A percentile compares a stretch with the other conserved stretches of the same genome.
These are phyloP conservation scores for Erythrophleum ivorense DNA, from an alignment of 331 rosid species.

Conservation along the genomic window DNA sequence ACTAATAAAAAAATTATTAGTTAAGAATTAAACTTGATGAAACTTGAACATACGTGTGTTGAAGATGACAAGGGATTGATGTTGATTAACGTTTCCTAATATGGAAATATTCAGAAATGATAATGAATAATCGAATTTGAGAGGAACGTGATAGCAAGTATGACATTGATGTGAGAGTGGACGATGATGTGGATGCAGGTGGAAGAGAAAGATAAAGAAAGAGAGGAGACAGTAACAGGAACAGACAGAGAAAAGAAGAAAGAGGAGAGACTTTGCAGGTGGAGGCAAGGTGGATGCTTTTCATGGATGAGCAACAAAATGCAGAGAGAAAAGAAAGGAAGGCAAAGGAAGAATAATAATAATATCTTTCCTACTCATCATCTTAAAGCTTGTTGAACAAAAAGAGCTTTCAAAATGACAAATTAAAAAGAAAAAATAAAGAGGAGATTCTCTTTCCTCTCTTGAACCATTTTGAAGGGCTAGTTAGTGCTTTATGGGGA, in stretches of 20 bases:
- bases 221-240: conserved; percentile 45
- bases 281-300: conserved; percentile 69
- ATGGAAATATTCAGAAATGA: conserved; percentile 6
- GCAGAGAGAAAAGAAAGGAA: conserved; percentile 60
- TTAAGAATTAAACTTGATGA: background rate
- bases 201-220: conserved; percentile 62
- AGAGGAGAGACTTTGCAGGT: conserved; percentile 53
- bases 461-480: background rate
- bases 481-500: background rate
- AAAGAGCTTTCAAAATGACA: background rate
- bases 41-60: background rate
- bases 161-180: conserved; percentile 47
- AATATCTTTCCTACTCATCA: conserved; percentile 51
- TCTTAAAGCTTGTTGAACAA: conserved; percentile 56
- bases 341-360: conserved; percentile 56
- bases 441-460: conserved; percentile 51
- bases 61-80: background rate
- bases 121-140: too few species aligned
- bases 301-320: conserved; percentile 81
- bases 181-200: conserved; percentile 52
- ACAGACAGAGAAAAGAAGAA: conserved; percentile 45
- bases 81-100: conserved; percentile 31
- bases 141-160: conserved; percentile 12
- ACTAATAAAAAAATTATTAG: too few species aligned
- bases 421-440: background rate